These are phyloP conservation scores for Cladosporium sp. DNA, from an alignment of 2,329 filamentous ascomycete genomes.

Conservation along the genomic window DNA sequence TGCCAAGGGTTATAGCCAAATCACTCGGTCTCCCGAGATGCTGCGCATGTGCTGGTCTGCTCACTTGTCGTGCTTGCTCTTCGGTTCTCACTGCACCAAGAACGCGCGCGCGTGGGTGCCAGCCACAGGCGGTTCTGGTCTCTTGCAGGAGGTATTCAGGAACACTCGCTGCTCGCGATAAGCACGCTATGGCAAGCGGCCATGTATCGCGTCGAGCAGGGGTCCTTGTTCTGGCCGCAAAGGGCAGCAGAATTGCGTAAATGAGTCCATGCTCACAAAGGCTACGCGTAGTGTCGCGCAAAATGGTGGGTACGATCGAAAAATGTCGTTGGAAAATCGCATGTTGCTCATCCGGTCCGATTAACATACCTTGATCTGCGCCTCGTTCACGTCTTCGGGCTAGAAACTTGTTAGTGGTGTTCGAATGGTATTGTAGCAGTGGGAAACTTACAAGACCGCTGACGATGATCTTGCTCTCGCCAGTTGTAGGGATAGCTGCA, in stretches of 20 bases:
- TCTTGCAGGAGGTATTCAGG: conserved; percentile 21
- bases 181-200: conserved; percentile 17
- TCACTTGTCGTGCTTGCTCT: conserved; percentile 50
- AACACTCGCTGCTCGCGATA: conserved; percentile 14
- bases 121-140: conserved; percentile 23
- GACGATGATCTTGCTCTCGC: conserved; percentile 96
- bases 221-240: conserved; percentile 16
- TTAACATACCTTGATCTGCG: conserved; percentile 99
- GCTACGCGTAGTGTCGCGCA: conserved; percentile 17
- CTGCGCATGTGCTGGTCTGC: conserved; percentile 51
- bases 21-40: not conserved
- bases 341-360: conserved; percentile 58
- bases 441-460: conserved; percentile 83
- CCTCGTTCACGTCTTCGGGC: conserved; percentile 95
- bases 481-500: conserved; percentile 64
- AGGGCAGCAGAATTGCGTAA: conserved; percentile 11
- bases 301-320: conserved; percentile 30
- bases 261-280: conserved; percentile 11
- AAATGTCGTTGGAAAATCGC: conserved; percentile 35
- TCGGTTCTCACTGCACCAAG: conserved; percentile 37
- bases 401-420: conserved; percentile 56
- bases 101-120: conserved; percentile 29
- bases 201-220: conserved; percentile 4
- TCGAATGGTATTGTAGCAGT: conserved; percentile 11
- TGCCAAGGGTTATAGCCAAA: not conserved